Evolutionary conservation across 257 asterid species (phyloP), one percentile per base, ranked within the genome.

Genomic region (Capsicum baccatum): DNA sequence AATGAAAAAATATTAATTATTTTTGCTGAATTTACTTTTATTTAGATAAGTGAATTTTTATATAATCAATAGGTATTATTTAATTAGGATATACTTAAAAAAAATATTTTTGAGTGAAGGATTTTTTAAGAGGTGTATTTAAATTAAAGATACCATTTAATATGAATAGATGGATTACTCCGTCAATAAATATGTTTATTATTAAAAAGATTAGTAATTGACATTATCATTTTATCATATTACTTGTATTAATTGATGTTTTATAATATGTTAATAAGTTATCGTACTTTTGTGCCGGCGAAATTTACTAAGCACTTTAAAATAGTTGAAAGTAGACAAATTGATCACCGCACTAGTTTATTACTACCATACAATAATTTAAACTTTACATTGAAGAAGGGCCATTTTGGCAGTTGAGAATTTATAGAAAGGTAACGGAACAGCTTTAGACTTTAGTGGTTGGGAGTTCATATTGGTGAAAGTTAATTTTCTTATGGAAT

Each of bases 341-440:
- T 66, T 35, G 35, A 35, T 35, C 48, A 66, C 3, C 48, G 73
- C 48, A 66, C 48, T 35, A 35, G 35, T 13, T 66, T 35, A 35
- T 6, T 6, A 13, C 6, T 6, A 13, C 6, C 1, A 26, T 26
- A 26, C 11, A 35, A 66, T 66, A 66, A 35, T 6, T 66, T 66
- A 66, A 66, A 48, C 3, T 3, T 1, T 66, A 66, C 48, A 66
- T 66, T 35, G 6, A 39, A 39, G 26, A 21, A 8, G 14, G 78
- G 26, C 78, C 19, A 3, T 15, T 68, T 68, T 69, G 78, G 78
- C 78, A 39, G 78, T 69, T 69, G 78, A 69, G 33, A 69, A 69
- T 69, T 69, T 69, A 9, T 69, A 69, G 33, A 39, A 69, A 39
- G 78, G 78, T 37, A 3, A 19, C 17, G 19, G 78, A 68, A 68